Percentiles rank a stretch among this genome's conserved stretches.
Conservation (phyloP, 2,329 filamentous ascomycete species). For the Colletotrichum camelliae region DNA sequence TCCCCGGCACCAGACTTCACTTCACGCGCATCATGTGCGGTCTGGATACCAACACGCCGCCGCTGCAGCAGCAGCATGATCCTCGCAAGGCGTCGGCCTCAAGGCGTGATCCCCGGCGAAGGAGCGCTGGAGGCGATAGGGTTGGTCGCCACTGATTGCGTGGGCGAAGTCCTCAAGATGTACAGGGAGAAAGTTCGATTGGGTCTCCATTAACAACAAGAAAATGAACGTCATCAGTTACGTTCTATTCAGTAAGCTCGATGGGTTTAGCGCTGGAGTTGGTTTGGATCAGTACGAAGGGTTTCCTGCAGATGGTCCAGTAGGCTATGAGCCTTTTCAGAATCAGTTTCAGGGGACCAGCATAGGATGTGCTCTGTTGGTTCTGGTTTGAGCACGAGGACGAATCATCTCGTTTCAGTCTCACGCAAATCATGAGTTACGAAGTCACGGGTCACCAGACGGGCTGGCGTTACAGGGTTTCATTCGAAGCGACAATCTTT, state of each 20-base stretch:
- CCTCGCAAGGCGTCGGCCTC: conserved; percentile 10
- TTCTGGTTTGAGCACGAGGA: not conserved
- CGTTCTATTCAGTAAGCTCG: not conserved
- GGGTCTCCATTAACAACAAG: not conserved
- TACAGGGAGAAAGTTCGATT: not conserved
- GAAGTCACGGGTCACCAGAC: not conserved
- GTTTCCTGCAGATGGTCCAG: not conserved
- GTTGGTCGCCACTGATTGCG: not conserved
- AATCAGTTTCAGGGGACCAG: not conserved
- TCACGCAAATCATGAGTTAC: not conserved
- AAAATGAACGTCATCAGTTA: not conserved
- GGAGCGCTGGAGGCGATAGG: conserved; percentile 24
- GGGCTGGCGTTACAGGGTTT: not conserved
- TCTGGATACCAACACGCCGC: conserved; percentile 37
- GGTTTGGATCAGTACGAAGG: not conserved
- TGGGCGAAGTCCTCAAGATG: not conserved
- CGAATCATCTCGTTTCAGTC: not conserved
- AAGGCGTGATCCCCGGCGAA: conserved; percentile 6
- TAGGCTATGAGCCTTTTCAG: not conserved
- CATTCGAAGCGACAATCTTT: not conserved
- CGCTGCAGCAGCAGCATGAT: conserved; percentile 11
- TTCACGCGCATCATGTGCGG: conserved; percentile 64
- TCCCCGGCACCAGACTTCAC: conserved; percentile 59
- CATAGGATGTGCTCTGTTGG: not conserved
- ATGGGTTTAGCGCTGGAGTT: not conserved